Evolutionary conservation across 176 grass and related monocot genomes (phyloP), one percentile per base, ranked within the genome.

Genomic region (Bonia amplexicaulis): DNA sequence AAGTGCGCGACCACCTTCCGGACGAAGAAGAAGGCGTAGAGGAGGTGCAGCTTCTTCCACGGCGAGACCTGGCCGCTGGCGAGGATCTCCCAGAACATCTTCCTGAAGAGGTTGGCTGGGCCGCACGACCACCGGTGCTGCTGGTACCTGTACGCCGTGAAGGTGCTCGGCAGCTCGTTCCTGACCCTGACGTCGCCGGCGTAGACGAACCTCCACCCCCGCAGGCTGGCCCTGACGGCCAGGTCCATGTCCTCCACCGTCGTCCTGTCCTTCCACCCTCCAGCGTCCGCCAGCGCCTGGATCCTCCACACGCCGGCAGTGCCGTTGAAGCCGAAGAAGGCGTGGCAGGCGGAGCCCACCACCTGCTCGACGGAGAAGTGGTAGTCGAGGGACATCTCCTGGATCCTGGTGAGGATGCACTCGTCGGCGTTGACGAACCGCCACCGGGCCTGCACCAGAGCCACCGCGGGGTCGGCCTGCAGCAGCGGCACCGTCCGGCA

Each of bases 181-280:
- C 90, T 86, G 40, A 97, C 92, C 78, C 22, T 19, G 5, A 97
- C 51, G 81, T 93, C 85, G 2, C 80, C 89, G 0, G 74, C 57
- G 59, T 88, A 97, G 57, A 97, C 67, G 87, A 97, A 97, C 33
- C 85, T 89, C 95, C 95, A 97, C 2, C 92, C 92, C 42, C 82
- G 74, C 1, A 97, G 89, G 66, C 82, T 85, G 42, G 91, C 95
- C 69, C 95, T 80, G 53, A 97, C 93, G 19, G 95, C 90, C 51
- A 97, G 74, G 88, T 97, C 92, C 95, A 97, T 97, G 75, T 97
- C 95, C 87, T 97, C 95, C 15, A 97, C 91, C 8, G 93, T 97
- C 15, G 95, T 97, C 73, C 95, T 87, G 20, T 95, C 93, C 85
- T 95, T 97, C 95, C 93, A 97, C 0, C 93, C 95, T 0, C 93